phyloP scores from a whole-genome alignment of 768 basidiomycete species.

The Collybiopsis luxurians region DNA sequence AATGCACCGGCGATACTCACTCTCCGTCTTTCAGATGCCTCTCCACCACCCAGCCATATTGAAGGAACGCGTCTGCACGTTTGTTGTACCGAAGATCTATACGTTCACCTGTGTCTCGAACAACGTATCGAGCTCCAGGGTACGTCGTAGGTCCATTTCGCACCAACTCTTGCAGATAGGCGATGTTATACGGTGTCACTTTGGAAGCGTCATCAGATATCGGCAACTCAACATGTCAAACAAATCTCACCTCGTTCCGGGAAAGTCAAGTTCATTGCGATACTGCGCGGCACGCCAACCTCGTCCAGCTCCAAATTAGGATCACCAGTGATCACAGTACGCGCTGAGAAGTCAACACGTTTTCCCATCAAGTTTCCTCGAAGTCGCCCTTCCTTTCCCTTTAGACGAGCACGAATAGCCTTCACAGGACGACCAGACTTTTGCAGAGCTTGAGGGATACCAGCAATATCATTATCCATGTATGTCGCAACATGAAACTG shows the following conservation, averaged over 20 bases:
- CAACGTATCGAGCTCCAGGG: conserved; percentile 95
- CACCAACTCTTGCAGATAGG: conserved; percentile 90
- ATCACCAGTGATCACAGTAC: conserved; percentile 98
- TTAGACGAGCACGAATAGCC: conserved; percentile 95
- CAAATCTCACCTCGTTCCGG: conserved; percentile 81
- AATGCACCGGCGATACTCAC: conserved; percentile 48
- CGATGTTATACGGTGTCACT: conserved; percentile 98
- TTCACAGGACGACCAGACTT: conserved; percentile 98
- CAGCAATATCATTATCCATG: conserved; percentile 99
- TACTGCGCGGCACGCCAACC: conserved; percentile 92
- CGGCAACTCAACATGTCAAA: background rate
- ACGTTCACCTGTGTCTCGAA: conserved; percentile 95
- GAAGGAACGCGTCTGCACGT: conserved; percentile 89
- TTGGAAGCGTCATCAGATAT: conserved; percentile 9
- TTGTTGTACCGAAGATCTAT: conserved; percentile 97
- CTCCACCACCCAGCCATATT: conserved; percentile 99
- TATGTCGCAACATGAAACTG: conserved; percentile 99
- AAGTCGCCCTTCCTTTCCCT: conserved; percentile 98
- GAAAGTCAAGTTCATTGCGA: conserved; percentile 97
- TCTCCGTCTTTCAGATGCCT: conserved; percentile 98
- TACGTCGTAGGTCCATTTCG: conserved; percentile 93
- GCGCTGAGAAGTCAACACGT: conserved; percentile 98
- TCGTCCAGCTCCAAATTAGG: conserved; percentile 96
- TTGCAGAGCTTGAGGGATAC: conserved; percentile 94
- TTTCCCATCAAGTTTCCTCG: conserved; percentile 99